Percentiles rank a stretch among this genome's conserved stretches.
phyloP scores from a whole-genome alignment of 2,329 filamentous ascomycete species.

The Fusarium mundagurra region DNA sequence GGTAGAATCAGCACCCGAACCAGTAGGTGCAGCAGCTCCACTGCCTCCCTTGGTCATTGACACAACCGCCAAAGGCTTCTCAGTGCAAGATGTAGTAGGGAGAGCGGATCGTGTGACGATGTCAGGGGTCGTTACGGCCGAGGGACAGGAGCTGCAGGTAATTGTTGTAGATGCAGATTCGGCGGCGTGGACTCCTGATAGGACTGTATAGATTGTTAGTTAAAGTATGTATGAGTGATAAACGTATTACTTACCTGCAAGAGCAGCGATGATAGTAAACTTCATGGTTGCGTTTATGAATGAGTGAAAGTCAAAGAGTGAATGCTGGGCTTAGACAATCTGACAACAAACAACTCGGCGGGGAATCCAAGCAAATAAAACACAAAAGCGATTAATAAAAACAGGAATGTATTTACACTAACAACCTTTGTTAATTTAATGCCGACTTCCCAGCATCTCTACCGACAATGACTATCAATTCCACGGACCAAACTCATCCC shows the following conservation, averaged over 20 bases:
- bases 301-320: conserved; percentile 12
- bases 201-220: conserved; percentile 1
- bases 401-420: neutral
- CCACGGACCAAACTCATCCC: neutral
- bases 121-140: conserved; percentile 7
- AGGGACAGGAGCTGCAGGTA: conserved; percentile 22
- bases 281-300: conserved; percentile 25
- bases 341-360: neutral
- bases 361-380: neutral
- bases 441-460: neutral
- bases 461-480: neutral
- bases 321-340: neutral
- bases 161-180: conserved; percentile 29
- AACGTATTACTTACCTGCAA: conserved; percentile 1
- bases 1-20: conserved; percentile 1
- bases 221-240: too few species aligned
- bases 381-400: neutral
- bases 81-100: conserved; percentile 22
- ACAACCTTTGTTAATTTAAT: neutral
- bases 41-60: neutral
- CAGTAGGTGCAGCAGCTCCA: conserved; percentile 23
- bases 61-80: conserved; percentile 13
- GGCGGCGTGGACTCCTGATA: conserved; percentile 22
- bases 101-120: conserved; percentile 28
- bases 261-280: conserved; percentile 8